Evolutionary conservation across 1,139 yeast species (phyloP).

Genomic region (Taphrina communis): DNA sequence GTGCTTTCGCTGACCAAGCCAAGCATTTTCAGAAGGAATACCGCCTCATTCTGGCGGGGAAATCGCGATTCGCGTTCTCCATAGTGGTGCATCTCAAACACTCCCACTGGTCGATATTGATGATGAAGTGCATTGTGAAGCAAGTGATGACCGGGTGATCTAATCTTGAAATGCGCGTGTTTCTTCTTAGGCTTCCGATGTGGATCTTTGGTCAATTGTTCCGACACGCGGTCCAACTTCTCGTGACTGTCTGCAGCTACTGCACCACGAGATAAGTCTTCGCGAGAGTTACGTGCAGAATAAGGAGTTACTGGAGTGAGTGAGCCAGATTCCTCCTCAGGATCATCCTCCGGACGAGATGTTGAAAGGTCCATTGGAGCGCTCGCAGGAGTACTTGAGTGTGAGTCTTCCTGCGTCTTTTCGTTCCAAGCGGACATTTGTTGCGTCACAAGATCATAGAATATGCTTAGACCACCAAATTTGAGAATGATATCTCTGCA

Average conservation of each 20-base stretch:
- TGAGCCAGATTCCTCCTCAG: not conserved
- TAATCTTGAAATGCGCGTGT: conserved; percentile 21
- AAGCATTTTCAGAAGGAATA: conserved; percentile 21
- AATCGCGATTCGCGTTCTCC: conserved; percentile 37
- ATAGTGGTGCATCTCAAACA: conserved; percentile 42
- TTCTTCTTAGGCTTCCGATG: not conserved
- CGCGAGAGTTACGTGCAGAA: conserved; percentile 3
- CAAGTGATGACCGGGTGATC: conserved; percentile 15
- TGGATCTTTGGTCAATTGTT: conserved; percentile 3
- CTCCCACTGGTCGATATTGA: conserved; percentile 41
- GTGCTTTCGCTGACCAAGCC: conserved; percentile 24
- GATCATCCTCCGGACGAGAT: not conserved
- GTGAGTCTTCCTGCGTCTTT: conserved; percentile 2
- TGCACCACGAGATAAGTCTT: not conserved
- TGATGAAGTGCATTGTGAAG: conserved; percentile 39
- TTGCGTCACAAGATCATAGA: conserved; percentile 33
- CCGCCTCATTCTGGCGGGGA: conserved; percentile 23
- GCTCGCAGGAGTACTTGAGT: not conserved
- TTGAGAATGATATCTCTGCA: conserved; percentile 33
- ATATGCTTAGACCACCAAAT: conserved; percentile 37
- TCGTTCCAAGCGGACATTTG: conserved; percentile 23
- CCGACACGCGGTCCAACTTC: conserved; percentile 7
- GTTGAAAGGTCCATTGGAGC: not conserved
- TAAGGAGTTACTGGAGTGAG: conserved; percentile 7
- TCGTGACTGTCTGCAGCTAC: not conserved